Base-by-base conservation (phyloP, 192 early-diverging fungal species). In the Backusella tarrabulga region DNA sequence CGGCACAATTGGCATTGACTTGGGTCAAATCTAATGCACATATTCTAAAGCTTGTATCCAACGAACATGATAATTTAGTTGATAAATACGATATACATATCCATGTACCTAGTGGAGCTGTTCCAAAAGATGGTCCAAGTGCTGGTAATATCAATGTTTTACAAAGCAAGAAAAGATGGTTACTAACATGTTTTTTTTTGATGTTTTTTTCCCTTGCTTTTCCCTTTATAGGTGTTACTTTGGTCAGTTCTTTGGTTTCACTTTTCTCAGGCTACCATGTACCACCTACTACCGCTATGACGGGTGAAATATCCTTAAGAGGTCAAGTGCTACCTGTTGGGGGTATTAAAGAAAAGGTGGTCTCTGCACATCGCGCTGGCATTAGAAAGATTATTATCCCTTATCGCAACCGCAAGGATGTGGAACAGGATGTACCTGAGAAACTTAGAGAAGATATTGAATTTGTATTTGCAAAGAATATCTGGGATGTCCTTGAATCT, bases 331-430 rank as follows among this genome's bases (percentile, higher is more conserved):
- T 93, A 56, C 91, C 92, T 44, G 92, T 97, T 6, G 95, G 95
- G 0, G 95, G 95, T 35, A 90, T 96, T 76, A 95, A 94, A 79
- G 95, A 96, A 80, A 96, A 96, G 80, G 87, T 93, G 6, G 85
- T 96, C 32, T 91, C 94, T 0, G 95, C 94, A 2, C 92, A 96
- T 76, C 88, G 92, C 4, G 90, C 91, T 32, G 91, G 91, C 26
- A 88, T 96, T 42, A 81, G 84, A 68, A 88, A 87, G 41, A 85
- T 96, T 42, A 88, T 95, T 60, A 66, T 96, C 72, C 95, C 95
- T 4, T 66, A 84, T 7, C 76, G 89, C 3, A 95, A 95, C 79
- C 82, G 79, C 34, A 94, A 92, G 75, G 94, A 96, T 80, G 82
- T 93, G 63, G 81, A 79, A 52, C 80, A 92, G 17, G 89, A 96